Conservation (phyloP, 257 asterid genomes). For the Apocynum venetum region DNA sequence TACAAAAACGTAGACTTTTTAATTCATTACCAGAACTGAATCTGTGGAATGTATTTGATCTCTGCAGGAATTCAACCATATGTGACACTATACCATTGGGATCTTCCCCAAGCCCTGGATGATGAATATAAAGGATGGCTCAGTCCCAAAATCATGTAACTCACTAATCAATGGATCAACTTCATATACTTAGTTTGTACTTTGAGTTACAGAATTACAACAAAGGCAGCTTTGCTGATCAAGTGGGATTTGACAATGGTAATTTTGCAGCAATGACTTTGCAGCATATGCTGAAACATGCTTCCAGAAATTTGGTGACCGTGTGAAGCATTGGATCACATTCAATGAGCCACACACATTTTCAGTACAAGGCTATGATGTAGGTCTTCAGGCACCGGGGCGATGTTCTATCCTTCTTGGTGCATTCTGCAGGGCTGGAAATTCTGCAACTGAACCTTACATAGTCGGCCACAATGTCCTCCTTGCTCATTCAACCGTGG, state of each 20-base stretch:
- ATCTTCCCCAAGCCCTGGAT: conserved; percentile 76
- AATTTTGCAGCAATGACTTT: conserved; percentile 56
- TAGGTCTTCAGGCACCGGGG: conserved; percentile 72
- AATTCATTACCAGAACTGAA: neutral
- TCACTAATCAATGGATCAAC: neutral
- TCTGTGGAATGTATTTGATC: neutral
- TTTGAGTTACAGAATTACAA: neutral
- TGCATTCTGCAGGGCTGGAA: conserved; percentile 59
- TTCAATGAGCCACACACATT: conserved; percentile 86
- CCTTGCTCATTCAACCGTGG: conserved; percentile 60
- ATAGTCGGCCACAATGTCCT: conserved; percentile 65
- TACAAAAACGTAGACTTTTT: neutral
- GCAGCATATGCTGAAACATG: conserved; percentile 74
- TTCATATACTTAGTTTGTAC: neutral
- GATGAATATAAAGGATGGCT: conserved; percentile 75
- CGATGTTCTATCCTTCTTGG: conserved; percentile 62
- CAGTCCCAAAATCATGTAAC: conserved; percentile 58
- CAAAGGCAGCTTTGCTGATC: too few relatives aligned
- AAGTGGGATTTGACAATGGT: neutral
- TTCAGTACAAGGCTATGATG: conserved; percentile 68
- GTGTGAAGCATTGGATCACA: conserved; percentile 94
- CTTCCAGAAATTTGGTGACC: conserved; percentile 70
- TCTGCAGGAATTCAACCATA: conserved; percentile 72
- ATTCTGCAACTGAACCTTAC: conserved; percentile 81
- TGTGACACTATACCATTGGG: conserved; percentile 91